Percentiles rank a stretch among this genome's conserved stretches.
These are phyloP conservation scores for Botryotinia calthae DNA, from an alignment of 2,329 filamentous ascomycete genomes.

Conservation along the genomic window DNA sequence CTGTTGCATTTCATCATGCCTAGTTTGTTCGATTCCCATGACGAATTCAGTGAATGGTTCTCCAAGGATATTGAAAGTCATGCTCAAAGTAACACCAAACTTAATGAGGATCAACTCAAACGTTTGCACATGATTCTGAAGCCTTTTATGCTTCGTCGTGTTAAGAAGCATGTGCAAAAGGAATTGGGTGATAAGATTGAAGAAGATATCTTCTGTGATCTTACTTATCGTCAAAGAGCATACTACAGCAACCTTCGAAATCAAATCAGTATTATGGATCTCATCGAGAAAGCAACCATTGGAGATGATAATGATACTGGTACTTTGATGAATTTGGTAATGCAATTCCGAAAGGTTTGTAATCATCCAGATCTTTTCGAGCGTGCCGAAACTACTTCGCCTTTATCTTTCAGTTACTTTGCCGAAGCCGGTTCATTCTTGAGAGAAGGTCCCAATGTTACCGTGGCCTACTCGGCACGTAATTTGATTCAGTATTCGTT, in stretches of 20 bases:
- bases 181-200: constrained; percentile 99
- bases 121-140: constrained; percentile 98
- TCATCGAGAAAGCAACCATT: constrained; percentile 93
- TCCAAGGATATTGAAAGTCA: constrained; percentile 97
- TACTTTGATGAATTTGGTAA: constrained; percentile 97
- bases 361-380: constrained; percentile 98
- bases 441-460: constrained; percentile 76
- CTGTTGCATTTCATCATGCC: constrained; percentile 99
- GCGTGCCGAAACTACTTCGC: constrained; percentile 85
- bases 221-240: constrained; percentile 92
- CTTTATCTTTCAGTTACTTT: constrained; percentile 79
- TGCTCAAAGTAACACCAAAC: constrained; percentile 97
- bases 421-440: constrained; percentile 95
- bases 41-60: constrained; percentile 93
- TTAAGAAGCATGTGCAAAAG: constrained; percentile 99
- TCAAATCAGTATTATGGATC: constrained; percentile 97
- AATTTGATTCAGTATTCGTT: constrained; percentile 82
- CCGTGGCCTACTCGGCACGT: constrained; percentile 82
- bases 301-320: constrained; percentile 94
- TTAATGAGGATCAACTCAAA: constrained; percentile 96
- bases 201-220: constrained; percentile 90
- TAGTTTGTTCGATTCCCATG: constrained; percentile 92
- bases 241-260: constrained; percentile 91
- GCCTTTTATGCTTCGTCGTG: constrained; percentile 98
- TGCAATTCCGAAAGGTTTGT: constrained; percentile 99